Percentiles rank a stretch among this genome's conserved stretches.
Evolutionary conservation across 805 yeast genomes (phyloP).

Genomic region (Deakozyma indianensis): DNA sequence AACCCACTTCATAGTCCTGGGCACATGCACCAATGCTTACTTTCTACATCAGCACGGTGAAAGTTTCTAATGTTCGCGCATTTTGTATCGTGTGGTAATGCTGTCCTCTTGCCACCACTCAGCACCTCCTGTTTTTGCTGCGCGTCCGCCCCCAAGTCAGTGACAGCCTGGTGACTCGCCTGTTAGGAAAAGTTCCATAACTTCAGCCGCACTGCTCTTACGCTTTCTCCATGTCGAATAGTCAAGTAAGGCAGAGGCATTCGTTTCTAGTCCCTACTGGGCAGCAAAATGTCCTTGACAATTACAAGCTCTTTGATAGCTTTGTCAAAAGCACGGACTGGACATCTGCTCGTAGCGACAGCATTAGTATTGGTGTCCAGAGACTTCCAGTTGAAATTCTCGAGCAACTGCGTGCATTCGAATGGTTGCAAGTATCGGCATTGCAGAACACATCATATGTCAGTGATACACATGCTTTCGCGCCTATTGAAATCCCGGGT

Average conservation of each 20-base stretch:
- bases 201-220: too few relatives aligned
- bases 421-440: neutral
- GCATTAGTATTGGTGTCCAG: neutral
- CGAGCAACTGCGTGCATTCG: neutral
- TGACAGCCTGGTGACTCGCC: too few relatives aligned
- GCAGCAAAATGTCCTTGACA: neutral
- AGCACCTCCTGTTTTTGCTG: too few relatives aligned
- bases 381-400: neutral
- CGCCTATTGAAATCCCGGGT: neutral
- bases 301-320: neutral
- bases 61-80: too few relatives aligned
- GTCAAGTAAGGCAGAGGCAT: constrained; percentile 1
- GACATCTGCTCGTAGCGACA: neutral
- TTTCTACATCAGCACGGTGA: too few relatives aligned
- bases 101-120: too few relatives aligned
- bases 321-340: neutral
- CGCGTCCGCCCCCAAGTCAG: too few relatives aligned
- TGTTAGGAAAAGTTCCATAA: too few relatives aligned
- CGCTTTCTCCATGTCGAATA: too few relatives aligned
- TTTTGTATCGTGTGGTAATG: too few relatives aligned
- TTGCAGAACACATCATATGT: neutral
- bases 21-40: neutral
- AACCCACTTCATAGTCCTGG: neutral
- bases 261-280: neutral
- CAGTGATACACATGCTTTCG: neutral